Base-by-base conservation (phyloP, 2,329 filamentous ascomycete species). In the Aspergillus sp. region DNA sequence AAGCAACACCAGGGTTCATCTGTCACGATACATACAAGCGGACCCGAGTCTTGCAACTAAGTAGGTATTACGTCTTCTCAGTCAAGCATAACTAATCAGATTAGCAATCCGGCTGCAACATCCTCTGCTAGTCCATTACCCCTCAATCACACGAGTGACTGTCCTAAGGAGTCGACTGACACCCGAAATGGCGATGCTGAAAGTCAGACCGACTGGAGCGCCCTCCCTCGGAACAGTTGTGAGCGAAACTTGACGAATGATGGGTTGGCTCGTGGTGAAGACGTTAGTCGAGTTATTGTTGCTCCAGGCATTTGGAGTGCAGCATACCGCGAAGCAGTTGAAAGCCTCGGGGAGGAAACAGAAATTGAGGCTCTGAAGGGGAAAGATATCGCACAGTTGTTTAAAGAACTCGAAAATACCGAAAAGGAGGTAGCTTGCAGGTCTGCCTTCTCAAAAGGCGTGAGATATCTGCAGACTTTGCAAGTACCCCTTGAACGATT, bases 241-340 rank as follows among this genome's bases (percentile, higher is more conserved):
- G 33, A 26, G 32, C 28, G 15, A 26, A 31, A 13, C 17, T 14
- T 19, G 15, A 26, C 15, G 15, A 26, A n/a, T 4, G 24, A 32
- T 32, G 10, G 15, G 24, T 26, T 14, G 24, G 14, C 24, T 15
- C 3, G 19, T 15, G 25, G 25, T 13, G 22, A 35, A 17, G 33
- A 39, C 16, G 25, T 26, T 35, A 31, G 15, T 20, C 32, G 17
- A 13, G 28, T 36, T 22, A 24, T 27, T 35, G 10, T 30, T 13
- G 26, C 29, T 32, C 38, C 35, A 20, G 44, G 48, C 33, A 38
- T 53, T 30, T 54, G 47, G 51, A 53, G 42, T 39, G 36, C 46
- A 33, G 49, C 48, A 35, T 53, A 46, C 30, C 43, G 46, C 26
- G 47, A 54, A 33, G 49, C 46, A 34, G 39, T 51, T 24, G 42